These are phyloP conservation scores for Citrus australasica DNA, from an alignment of 345 rosid genomes.

Conservation along the genomic window DNA sequence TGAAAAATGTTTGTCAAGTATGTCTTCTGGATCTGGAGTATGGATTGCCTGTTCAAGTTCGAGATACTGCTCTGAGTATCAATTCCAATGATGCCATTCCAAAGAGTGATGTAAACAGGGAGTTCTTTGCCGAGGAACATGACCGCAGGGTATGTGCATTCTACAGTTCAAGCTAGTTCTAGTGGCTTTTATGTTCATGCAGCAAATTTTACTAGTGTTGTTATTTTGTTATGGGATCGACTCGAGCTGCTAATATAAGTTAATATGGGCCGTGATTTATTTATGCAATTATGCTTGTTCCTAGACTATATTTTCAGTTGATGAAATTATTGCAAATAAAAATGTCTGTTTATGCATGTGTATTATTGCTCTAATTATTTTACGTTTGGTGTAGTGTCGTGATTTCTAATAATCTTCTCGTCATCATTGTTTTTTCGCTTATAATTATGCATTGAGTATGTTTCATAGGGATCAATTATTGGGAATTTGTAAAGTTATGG, in stretches of 20 bases:
- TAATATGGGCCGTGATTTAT: not conserved
- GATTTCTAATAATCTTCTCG: not conserved
- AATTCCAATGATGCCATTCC: conserved; percentile 85
- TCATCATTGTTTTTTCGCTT: not conserved
- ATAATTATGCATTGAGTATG: not conserved
- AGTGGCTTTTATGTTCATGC: not conserved
- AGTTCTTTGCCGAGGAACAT: conserved; percentile 95
- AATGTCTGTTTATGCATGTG: not conserved
- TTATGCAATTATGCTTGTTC: not conserved
- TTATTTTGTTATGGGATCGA: not conserved
- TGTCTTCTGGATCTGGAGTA: conserved; percentile 96
- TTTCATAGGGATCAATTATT: not conserved
- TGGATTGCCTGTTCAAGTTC: conserved; percentile 92
- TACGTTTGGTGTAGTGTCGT: not conserved
- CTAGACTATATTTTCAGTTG: not conserved
- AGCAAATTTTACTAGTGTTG: not conserved
- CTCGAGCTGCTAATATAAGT: not conserved
- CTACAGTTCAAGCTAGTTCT: not conserved
- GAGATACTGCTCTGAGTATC: conserved; percentile 80
- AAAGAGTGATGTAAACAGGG: conserved; percentile 85
- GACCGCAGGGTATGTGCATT: conserved; percentile 63
- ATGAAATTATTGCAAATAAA: not conserved
- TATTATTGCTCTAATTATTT: not conserved
- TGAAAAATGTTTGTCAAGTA: conserved; percentile 97
- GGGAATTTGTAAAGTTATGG: not conserved